Conservation (phyloP, 805 yeast species). For the Suhomyces canberraensis region DNA sequence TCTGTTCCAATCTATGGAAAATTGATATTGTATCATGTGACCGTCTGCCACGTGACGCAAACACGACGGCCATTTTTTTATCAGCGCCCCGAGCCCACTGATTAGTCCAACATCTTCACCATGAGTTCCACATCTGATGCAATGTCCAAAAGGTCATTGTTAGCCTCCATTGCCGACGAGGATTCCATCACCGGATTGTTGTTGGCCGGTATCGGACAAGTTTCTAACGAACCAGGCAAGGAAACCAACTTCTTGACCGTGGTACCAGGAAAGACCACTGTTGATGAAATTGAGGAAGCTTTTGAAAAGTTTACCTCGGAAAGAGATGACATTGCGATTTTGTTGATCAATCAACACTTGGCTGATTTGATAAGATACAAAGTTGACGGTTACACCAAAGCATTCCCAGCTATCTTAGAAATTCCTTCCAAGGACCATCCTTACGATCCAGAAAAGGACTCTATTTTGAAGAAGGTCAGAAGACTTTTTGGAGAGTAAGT, state of each 20-base stretch:
- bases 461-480: slow-evolving; percentile 90
- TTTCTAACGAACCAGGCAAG: slow-evolving; percentile 55
- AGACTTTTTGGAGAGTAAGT: slow-evolving; percentile 85
- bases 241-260: slow-evolving; percentile 83
- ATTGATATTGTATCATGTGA: background rate
- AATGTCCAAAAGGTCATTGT: slow-evolving; percentile 68
- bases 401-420: slow-evolving; percentile 95
- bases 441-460: slow-evolving; percentile 97
- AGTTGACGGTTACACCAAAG: slow-evolving; percentile 80
- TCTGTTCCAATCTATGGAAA: no score
- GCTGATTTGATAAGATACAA: slow-evolving; percentile 84
- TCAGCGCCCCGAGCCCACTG: background rate
- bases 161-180: slow-evolving; percentile 97
- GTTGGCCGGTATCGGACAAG: slow-evolving; percentile 93
- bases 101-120: slow-evolving; percentile 1
- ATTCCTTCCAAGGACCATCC: slow-evolving; percentile 99
- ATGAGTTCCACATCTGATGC: slow-evolving; percentile 32
- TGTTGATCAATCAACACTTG: slow-evolving; percentile 89
- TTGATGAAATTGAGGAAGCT: slow-evolving; percentile 69
- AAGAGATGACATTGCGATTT: slow-evolving; percentile 88
- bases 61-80: background rate
- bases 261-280: slow-evolving; percentile 68
- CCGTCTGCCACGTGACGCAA: background rate
- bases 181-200: slow-evolving; percentile 95
- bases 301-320: slow-evolving; percentile 69